Evolutionary conservation across 257 asterid genomes (phyloP), one percentile per base, ranked within the genome.

Genomic region (Cynanchum wilfordii): DNA sequence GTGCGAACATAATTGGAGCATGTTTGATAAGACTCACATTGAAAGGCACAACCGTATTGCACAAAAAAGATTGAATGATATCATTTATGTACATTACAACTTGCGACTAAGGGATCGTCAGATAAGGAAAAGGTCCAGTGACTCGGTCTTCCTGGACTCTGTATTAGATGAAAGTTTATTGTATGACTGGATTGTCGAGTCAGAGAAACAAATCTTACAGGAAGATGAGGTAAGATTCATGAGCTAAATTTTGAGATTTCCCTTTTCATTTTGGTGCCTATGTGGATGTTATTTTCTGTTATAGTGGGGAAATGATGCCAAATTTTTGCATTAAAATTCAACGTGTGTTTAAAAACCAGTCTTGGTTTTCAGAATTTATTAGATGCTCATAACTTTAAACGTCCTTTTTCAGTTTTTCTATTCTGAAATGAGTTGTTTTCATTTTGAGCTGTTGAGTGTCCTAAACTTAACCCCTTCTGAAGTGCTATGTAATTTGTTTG

Each of bases 1-100:
- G 62, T 88, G 92, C 75, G 96, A 88, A 79, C 98, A 92, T 77
- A 92, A 87, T 83, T 89, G 98, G 96, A 92, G 98, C 81, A 83
- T 79, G 57, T 90, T 88, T 54, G 96, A 92, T 79, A 92, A 82
- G 85, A 86, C 86, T 60, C 79, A 88, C 63, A 81, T 83, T 71
- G 88, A 83, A 66, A 83, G 86, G 84, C 87, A 87, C 75, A 92
- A 89, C 73, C 78, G 86, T 69, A 70, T 87, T 77, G 88, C 94
- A 12, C 96, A 87, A 84, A 89, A 87, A 83, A 86, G 87, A 74
- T 84, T 89, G 82, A 84, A 82, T 50, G 96, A 92, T 75, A 77
- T 84, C 49, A 83, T 82, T 59, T 89, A 83, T 73, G 92, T 89
- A 72, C 96, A 89, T 85, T 92, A 92, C 82, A 92, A 92, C 80